Evolutionary conservation across 177 flowering plant species (phyloP), one percentile per base, ranked within the genome.

Genomic region (Vitis hybrid): DNA sequence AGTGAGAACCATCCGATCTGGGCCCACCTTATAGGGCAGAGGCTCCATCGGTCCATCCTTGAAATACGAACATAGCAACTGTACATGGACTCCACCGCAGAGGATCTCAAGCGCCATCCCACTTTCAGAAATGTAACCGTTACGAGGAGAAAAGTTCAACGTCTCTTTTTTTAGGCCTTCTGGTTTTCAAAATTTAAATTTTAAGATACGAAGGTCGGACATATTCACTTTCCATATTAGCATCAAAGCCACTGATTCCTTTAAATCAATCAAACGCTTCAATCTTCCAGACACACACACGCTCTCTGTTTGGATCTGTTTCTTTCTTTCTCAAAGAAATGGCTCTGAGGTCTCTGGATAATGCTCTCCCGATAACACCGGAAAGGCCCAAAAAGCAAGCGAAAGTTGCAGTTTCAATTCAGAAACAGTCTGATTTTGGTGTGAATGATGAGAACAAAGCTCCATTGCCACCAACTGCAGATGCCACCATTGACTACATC

Each of bases 341-440:
- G 97, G 98, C 98, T 12, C 79, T 93, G 69, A 82, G 98, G 65
- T 75, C 91, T 67, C 84, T 91, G 15, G 92, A 91, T 55, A 93
- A 93, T 74, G 92, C 91, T 61, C 83, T 91, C 40, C 90, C 90
- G 50, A 46, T 63, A 2, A 56, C 90, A 18, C 82, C 84, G 1
- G 97, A 89, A 68, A 82, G 93, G 62, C 94, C 89, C 64, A 89
- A 85, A 66, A 91, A 91, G 81, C 81, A 85, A 55, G 78, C 85
- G 2, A 90, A 88, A 63, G 65, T 75, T 30, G 59, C 81, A 2
- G 61, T 64, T 65, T 24, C 77, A 1, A 54, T 69, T 51, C 74
- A 58, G 40, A 85, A 87, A 63, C 78, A 65, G 4, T 40, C 78
- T 0, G 82, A 78, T 63, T 6, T 64, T 19, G 78, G 59, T 18